Conservation (phyloP, 2,329 filamentous ascomycete species). For the Lasiodiplodia gonubiensis region DNA sequence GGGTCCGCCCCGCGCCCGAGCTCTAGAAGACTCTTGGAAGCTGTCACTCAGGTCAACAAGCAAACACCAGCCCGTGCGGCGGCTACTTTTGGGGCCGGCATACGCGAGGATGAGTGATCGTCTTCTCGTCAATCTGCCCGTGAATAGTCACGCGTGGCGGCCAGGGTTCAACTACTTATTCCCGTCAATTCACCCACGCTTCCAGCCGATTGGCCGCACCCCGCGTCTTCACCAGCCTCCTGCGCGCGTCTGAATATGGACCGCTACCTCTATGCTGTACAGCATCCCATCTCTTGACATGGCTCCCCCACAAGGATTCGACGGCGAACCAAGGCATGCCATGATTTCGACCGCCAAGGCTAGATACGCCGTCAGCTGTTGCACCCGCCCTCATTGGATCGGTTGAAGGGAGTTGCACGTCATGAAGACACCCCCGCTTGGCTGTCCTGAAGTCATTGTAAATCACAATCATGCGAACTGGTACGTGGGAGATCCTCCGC, state of each 20-base stretch:
- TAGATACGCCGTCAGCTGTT: neutral
- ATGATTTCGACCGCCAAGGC: neutral
- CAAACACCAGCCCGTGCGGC: neutral
- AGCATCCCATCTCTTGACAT: neutral
- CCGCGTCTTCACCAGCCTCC: slow-evolving; percentile 2
- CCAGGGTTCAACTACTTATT: neutral
- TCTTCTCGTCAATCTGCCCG: slow-evolving; percentile 19
- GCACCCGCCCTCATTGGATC: neutral
- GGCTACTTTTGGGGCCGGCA: neutral
- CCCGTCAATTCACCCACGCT: no score
- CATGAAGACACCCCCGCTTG: neutral
- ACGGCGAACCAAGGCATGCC: neutral
- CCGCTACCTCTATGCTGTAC: no score
- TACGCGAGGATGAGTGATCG: neutral
- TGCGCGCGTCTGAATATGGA: neutral
- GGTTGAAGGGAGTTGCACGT: slow-evolving; percentile 13
- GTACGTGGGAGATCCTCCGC: neutral
- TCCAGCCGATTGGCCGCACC: slow-evolving; percentile 16
- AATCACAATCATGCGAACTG: neutral
- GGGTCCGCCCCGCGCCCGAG: neutral
- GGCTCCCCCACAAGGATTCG: neutral
- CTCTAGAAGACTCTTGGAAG: slow-evolving; percentile 18
- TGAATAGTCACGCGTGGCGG: neutral
- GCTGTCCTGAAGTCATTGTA: slow-evolving; percentile 16
- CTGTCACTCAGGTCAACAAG: neutral